Evolutionary conservation across 768 basidiomycete genomes (phyloP), one percentile per base, ranked within the genome.

Genomic region (Pleurotus platypus): DNA sequence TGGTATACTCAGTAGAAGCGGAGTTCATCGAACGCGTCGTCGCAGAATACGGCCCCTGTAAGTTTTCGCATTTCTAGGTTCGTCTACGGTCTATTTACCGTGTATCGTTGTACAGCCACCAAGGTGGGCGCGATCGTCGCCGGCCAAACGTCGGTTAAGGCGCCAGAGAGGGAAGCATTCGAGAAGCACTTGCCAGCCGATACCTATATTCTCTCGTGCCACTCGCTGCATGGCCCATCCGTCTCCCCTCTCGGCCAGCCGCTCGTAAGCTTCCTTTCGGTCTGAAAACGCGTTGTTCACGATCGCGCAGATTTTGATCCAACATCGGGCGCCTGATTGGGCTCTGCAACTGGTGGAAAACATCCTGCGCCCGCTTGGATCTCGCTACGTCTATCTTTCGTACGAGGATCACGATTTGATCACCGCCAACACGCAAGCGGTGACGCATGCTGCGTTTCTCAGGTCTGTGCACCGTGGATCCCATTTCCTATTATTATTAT

Each of bases 351-450:
- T 95, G 22, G 94, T 98, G 4, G 94, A 98, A 69, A 80, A 75
- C 62, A 86, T 98, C 38, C 81, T 99, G 50, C 76, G 78, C 4
- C 87, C 88, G 15, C 85, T 98, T 65, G 78, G 82, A 46, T 92
- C 90, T 2, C 85, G 94, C 55, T 92, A 86, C 63, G 96, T 99
- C 39, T 87, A 98, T 68, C 77, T 99, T 40, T 88, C 86, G n/a
- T 98, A 97, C 71, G 91, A 95, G 60, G 94, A 98, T 55, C 97
- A 99, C 66, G 97, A 99, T 65, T 78, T 84, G 42, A 91, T 98
- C 48, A 99, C 97, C 0, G 97, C 97, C 11, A 98, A 98, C 63
- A 98, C 97, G 0, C 97, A 99, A 71, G 97, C 96, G 0, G 96
- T 97, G 12, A 98, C 94, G 0, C 97, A 99, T 64, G 96, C 96